Evolutionary conservation across 2,329 filamentous ascomycete species (phyloP), one percentile per base, ranked within the genome.

Genomic region (Penicillium sp.): DNA sequence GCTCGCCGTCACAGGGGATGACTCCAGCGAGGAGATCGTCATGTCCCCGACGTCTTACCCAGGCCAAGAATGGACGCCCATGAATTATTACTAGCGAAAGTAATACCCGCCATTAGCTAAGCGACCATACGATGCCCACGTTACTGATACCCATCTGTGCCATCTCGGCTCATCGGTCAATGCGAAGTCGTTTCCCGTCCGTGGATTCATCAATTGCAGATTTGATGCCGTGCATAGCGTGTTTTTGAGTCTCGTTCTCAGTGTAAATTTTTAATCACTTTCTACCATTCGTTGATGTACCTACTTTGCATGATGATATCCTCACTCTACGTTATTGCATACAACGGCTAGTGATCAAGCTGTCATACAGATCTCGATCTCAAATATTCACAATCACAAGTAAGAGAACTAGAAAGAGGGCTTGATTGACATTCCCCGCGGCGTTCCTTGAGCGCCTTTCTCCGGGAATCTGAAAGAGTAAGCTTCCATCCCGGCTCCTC

Each of bases 11-110:
- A 63, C 70, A 6, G 64, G 67, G 41, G 70, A 78, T 52, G 71
- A 77, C 57, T 74, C 72, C 13, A 77, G 76, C 31, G 79, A 81
- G 50, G 77, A 81, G 55, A 75, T 80, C 35, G 60, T 77, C 24
- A 81, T 81, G 79, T 78, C 77, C 6, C 76, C 77, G n/a, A 81
- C 79, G 1, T 72, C 78, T 18, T 81, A 81, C 65, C 79, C 79
- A 1, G 79, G 79, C 10, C 78, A 80, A 70, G 77, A 80, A 65
- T 81, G 78, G 78, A 71, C 67, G 57, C 78, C 78, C 14, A 58
- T 65, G 24, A 55, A 66, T 57, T 60, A 54, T 22, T 64, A 60
- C 36, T 52, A 52, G 37, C 37, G 24, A 36, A 40, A n/a, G 39
- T 36, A 40, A 52, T 51, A 18, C 27, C 35, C 24, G 10, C 27